Evolutionary conservation across 2,329 filamentous ascomycete genomes (phyloP).

Genomic region (Penicillium expansum): DNA sequence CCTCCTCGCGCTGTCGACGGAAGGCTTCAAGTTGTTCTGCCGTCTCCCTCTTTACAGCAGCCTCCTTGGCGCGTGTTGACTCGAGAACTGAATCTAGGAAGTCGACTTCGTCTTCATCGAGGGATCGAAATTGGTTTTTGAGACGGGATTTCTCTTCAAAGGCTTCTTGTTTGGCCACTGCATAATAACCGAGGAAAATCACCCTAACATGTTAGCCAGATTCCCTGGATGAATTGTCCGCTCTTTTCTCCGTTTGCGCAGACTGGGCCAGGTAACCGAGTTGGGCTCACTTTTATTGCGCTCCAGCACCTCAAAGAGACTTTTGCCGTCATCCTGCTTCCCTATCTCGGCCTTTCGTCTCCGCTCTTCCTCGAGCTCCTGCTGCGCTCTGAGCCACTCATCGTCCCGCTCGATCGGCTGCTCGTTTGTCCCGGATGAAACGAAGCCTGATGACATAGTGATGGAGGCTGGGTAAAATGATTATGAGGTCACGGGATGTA

Average conservation of each 20-base stretch:
- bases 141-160: conserved; percentile 51
- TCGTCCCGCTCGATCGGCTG: conserved; percentile 41
- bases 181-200: conserved; percentile 20
- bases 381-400: conserved; percentile 44
- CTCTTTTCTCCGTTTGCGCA: not conserved
- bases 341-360: conserved; percentile 47
- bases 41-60: conserved; percentile 57
- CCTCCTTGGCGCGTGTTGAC: conserved; percentile 56
- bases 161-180: conserved; percentile 51
- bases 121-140: conserved; percentile 52
- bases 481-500: not conserved
- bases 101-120: conserved; percentile 53
- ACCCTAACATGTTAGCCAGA: conserved; percentile 43
- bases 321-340: conserved; percentile 54
- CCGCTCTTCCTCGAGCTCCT: conserved; percentile 48
- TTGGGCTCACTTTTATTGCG: conserved; percentile 49
- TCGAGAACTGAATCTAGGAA: conserved; percentile 57
- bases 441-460: conserved; percentile 48
- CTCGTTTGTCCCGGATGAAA: conserved; percentile 45
- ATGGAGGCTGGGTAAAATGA: conserved; percentile 6
- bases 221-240: not conserved
- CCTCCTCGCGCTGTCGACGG: conserved; percentile 58
- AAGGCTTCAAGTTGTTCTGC: conserved; percentile 59
- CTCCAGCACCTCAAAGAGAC: conserved; percentile 49
- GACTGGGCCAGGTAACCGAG: not conserved